phyloP scores from a whole-genome alignment of 1,139 yeast species.

The Zygosaccharomyces pseudobailii region DNA sequence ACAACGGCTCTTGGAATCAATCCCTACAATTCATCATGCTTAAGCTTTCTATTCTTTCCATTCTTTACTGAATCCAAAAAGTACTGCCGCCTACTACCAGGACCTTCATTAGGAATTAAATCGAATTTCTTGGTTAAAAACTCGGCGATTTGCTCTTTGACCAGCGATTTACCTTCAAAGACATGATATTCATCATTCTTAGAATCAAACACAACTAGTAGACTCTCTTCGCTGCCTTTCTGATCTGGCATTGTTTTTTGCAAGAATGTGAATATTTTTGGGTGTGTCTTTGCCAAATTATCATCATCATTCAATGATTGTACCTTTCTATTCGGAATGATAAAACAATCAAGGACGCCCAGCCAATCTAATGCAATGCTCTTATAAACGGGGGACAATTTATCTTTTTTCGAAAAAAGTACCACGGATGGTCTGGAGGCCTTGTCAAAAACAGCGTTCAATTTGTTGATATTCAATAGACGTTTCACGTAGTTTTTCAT shows the following conservation, averaged over 20 bases:
- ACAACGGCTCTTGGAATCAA: too few relatives aligned
- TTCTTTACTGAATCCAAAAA: constrained; percentile 17
- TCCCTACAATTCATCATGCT: constrained; percentile 10
- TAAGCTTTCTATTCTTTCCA: constrained; percentile 11
- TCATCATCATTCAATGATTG: constrained; percentile 1
- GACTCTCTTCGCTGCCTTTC: constrained; percentile 13
- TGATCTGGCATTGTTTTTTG: constrained; percentile 11
- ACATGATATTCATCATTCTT: constrained; percentile 18
- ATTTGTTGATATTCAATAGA: constrained; percentile 36
- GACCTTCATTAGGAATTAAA: constrained; percentile 28
- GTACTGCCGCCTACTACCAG: constrained; percentile 25
- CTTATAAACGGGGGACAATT: constrained; percentile 60
- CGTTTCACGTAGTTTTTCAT: constrained; percentile 69
- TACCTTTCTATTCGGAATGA: constrained; percentile 17
- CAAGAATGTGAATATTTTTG: constrained; percentile 16
- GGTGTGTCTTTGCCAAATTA: constrained; percentile 9
- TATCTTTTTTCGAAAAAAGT: constrained; percentile 42
- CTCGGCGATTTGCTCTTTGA: constrained; percentile 19
- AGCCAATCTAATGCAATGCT: constrained; percentile 74
- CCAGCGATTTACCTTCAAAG: constrained; percentile 16
- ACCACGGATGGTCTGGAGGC: constrained; percentile 33
- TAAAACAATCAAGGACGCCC: constrained; percentile 39
- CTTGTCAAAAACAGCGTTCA: constrained; percentile 35
- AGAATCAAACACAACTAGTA: constrained; percentile 23
- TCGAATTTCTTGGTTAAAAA: constrained; percentile 17